Conservation (phyloP, 768 basidiomycete genomes). For the Pisolithus microcarpus region DNA sequence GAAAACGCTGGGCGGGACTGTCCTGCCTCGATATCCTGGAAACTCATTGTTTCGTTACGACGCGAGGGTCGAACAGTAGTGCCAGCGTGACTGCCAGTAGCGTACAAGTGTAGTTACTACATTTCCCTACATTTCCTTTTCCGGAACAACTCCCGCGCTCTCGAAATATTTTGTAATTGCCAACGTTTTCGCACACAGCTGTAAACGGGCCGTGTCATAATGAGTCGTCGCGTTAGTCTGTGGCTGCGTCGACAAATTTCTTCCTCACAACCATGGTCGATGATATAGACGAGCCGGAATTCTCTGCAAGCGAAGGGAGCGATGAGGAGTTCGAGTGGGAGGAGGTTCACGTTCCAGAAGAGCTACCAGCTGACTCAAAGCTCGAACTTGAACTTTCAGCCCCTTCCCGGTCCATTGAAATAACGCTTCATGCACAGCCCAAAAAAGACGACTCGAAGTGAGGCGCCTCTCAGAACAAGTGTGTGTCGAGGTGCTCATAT, state of each 20-base stretch:
- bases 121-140: no score
- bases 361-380: conserved; percentile 1
- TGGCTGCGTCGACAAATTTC: not conserved
- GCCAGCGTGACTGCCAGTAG: no score
- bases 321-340: conserved; percentile 81
- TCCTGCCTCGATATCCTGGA: conserved; percentile 45
- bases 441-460: conserved; percentile 40
- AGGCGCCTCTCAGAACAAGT: conserved; percentile 16
- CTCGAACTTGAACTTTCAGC: conserved; percentile 20
- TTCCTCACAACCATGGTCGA: not conserved
- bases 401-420: conserved; percentile 52
- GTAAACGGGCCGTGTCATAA: no score
- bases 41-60: conserved; percentile 34
- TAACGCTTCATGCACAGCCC: conserved; percentile 51
- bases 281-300: conserved; percentile 7
- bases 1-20: conserved; percentile 25
- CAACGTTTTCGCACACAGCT: no score
- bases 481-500: not conserved
- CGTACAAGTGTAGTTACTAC: no score
- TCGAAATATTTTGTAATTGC: no score
- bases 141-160: no score
- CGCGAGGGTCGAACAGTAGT: no score
- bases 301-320: conserved; percentile 25
- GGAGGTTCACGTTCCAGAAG: conserved; percentile 57
- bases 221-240: no score